Evolutionary conservation across 116 monocot species (phyloP).

Genomic region (Papilionanthe hybrid): DNA sequence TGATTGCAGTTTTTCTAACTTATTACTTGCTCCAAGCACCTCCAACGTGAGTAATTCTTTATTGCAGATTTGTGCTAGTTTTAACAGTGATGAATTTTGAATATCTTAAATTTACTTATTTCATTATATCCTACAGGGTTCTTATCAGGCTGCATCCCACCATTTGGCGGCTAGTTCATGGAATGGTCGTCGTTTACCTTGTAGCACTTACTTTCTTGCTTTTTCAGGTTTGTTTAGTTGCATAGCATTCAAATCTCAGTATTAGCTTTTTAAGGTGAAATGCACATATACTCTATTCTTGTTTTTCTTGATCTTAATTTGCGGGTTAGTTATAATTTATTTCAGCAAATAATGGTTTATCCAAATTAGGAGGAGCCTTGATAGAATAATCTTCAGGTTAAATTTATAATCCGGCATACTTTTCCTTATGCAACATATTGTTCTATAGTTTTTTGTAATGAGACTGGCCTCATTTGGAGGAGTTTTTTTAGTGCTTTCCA

Average conservation of each 20-base stretch:
- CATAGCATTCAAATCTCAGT: slow-evolving; percentile 66
- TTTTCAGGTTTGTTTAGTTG: slow-evolving; percentile 57
- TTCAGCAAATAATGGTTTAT: too few relatives aligned
- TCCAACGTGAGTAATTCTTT: slow-evolving; percentile 69
- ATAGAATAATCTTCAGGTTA: too few relatives aligned
- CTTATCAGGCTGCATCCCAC: slow-evolving; percentile 95
- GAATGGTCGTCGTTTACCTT: slow-evolving; percentile 92
- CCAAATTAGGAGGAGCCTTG: too few relatives aligned
- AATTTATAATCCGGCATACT: too few relatives aligned
- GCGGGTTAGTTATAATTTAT: too few relatives aligned
- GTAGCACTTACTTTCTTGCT: slow-evolving; percentile 94
- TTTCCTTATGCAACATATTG: too few relatives aligned
- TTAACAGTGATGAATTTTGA: not conserved
- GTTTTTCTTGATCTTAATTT: too few relatives aligned
- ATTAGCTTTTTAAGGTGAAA: slow-evolving; percentile 92
- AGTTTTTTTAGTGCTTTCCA: too few relatives aligned
- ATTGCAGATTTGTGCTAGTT: not conserved
- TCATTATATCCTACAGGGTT: slow-evolving; percentile 46
- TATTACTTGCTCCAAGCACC: slow-evolving; percentile 98
- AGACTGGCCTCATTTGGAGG: too few relatives aligned
- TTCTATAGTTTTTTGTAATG: too few relatives aligned
- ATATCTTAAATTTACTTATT: not conserved
- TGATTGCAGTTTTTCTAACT: slow-evolving; percentile 91
- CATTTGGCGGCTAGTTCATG: slow-evolving; percentile 91
- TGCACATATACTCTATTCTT: too few relatives aligned